These are phyloP conservation scores for Naganishia friedmannii DNA, from an alignment of 768 basidiomycete species.

Conservation along the genomic window DNA sequence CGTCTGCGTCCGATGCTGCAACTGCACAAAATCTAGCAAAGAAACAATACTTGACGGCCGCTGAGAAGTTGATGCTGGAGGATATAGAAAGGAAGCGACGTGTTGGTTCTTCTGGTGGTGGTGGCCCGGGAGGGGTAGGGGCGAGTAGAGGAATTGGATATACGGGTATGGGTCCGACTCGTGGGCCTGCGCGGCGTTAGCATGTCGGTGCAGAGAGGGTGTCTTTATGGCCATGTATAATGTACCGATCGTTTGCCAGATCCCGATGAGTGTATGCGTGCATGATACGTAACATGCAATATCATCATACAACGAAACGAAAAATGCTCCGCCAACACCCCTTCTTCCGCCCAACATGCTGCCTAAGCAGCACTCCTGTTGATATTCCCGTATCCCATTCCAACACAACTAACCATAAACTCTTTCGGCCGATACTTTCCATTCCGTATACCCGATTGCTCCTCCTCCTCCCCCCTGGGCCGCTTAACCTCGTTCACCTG, in stretches of 20 bases:
- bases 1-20: slow-evolving; percentile 38
- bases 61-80: slow-evolving; percentile 81
- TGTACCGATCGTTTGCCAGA: background rate
- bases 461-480: slow-evolving; percentile 54
- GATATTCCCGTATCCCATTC: slow-evolving; percentile 84
- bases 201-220: too few species aligned
- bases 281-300: background rate
- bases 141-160: slow-evolving; percentile 34
- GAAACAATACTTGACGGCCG: slow-evolving; percentile 69
- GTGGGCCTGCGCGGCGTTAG: slow-evolving; percentile 14
- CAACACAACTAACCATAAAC: slow-evolving; percentile 82
- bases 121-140: background rate
- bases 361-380: slow-evolving; percentile 51
- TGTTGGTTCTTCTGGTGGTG: slow-evolving; percentile 1
- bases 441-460: slow-evolving; percentile 3
- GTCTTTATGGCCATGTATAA: too few species aligned
- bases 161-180: slow-evolving; percentile 40
- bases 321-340: background rate
- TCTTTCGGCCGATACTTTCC: slow-evolving; percentile 52
- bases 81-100: slow-evolving; percentile 85
- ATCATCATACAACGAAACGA: background rate
- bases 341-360: background rate
- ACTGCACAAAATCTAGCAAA: slow-evolving; percentile 9
- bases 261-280: background rate
- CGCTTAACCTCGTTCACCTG: slow-evolving; percentile 51